phyloP scores from a whole-genome alignment of 768 basidiomycete species.

The Lentinula aciculospora region DNA sequence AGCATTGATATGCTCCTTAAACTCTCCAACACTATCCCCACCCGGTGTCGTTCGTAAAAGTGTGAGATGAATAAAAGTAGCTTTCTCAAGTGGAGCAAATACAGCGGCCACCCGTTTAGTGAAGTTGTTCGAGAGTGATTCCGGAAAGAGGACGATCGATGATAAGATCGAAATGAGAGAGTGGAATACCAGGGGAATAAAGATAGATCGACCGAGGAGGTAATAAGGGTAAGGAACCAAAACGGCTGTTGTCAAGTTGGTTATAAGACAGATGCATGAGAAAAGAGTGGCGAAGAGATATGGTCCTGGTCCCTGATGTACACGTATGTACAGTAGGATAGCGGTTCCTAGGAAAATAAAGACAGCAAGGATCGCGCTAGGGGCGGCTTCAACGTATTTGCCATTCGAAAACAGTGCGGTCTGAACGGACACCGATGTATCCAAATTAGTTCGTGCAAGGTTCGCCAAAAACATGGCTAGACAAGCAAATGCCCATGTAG shows the following conservation, averaged over 20 bases:
- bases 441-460: constrained; percentile 41
- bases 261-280: constrained; percentile 47
- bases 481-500: constrained; percentile 64
- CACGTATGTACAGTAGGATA: constrained; percentile 55
- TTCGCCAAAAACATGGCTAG: constrained; percentile 60
- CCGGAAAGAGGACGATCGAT: constrained; percentile 57
- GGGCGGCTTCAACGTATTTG: constrained; percentile 52
- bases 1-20: constrained; percentile 22
- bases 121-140: constrained; percentile 56
- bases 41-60: constrained; percentile 39
- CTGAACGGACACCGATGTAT: constrained; percentile 28
- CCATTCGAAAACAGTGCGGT: constrained; percentile 37
- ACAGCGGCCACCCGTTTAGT: constrained; percentile 42
- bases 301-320: constrained; percentile 57
- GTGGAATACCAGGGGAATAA: constrained; percentile 57
- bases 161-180: constrained; percentile 46
- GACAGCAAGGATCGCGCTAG: constrained; percentile 51
- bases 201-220: constrained; percentile 41
- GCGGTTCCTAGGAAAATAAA: constrained; percentile 61
- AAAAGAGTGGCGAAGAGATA: constrained; percentile 52
- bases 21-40: constrained; percentile 23
- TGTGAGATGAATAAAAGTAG: constrained; percentile 39
- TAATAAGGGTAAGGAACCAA: constrained; percentile 68
- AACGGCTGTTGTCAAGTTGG: constrained; percentile 37
- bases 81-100: constrained; percentile 39